Percentiles rank a stretch among this genome's conserved stretches.
Evolutionary conservation across 1,284 basidiomycete genomes (phyloP).

Genomic region (Ganoderma sinense): DNA sequence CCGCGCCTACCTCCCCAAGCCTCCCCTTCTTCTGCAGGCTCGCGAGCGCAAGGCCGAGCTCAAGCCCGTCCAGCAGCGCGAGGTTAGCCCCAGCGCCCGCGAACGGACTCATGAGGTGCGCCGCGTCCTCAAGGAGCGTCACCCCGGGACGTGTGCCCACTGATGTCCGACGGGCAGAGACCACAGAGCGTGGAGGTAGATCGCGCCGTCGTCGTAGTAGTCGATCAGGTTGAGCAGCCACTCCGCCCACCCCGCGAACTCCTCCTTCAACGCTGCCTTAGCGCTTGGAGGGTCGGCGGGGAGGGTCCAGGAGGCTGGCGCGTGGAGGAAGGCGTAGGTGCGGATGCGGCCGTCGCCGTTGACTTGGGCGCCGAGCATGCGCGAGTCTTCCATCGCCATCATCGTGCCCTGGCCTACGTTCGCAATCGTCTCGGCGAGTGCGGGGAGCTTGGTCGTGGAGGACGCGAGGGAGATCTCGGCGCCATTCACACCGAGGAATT

Average conservation of each 20-base stretch:
- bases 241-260: slow-evolving; percentile 22
- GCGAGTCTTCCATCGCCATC: slow-evolving; percentile 6
- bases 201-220: slow-evolving; percentile 16
- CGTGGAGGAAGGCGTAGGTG: slow-evolving; percentile 13
- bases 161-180: slow-evolving; percentile 21
- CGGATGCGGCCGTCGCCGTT: slow-evolving; percentile 23
- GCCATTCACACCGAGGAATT: slow-evolving; percentile 18
- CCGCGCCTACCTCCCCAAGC: not conserved
- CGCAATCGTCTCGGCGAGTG: slow-evolving; percentile 18
- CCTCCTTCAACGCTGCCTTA: slow-evolving; percentile 9
- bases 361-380: slow-evolving; percentile 9
- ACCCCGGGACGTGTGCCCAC: slow-evolving; percentile 25
- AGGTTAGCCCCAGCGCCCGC: slow-evolving; percentile 54
- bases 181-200: slow-evolving; percentile 21
- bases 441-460: slow-evolving; percentile 8
- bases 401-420: slow-evolving; percentile 15
- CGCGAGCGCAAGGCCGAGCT: slow-evolving; percentile 34
- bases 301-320: slow-evolving; percentile 14
- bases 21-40: slow-evolving; percentile 2
- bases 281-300: slow-evolving; percentile 17
- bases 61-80: no score
- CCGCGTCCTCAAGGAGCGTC: slow-evolving; percentile 52
- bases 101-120: slow-evolving; percentile 56
- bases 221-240: slow-evolving; percentile 23
- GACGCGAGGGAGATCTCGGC: no score